Evolutionary conservation across 140 eudicot species (phyloP), one percentile per base, ranked within the genome.

Genomic region (Bidens hawaiensis): DNA sequence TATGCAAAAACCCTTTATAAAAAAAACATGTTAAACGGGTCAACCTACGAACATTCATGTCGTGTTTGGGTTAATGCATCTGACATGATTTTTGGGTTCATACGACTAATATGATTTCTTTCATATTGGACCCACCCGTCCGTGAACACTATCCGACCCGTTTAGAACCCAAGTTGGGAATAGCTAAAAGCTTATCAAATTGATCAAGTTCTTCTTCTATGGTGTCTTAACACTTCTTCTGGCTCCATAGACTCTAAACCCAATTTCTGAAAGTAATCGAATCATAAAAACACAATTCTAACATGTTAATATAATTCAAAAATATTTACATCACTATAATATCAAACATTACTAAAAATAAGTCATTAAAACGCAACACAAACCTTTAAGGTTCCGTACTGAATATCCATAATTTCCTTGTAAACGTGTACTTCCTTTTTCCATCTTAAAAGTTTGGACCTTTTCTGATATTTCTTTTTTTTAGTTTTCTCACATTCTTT

Each of bases 401-500:
- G 90, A 65, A 84, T 84, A 78, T 87, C 95, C 70, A 87, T 69
- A 72, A 82, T 78, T 62, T 64, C 66, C 59, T 46, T 76, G 80
- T 84, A 84, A 6, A 76, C 80, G 11, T 62, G 89, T 55, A 87
- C 96, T 76, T 77, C 87, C 68, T 74, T 82, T 70, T 76, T 87
- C 88, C 87, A 84, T 66, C 78, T 54, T 42, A 65, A 45, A 38
- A 56, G 78, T 60, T 87, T 82, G 0, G 85, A 77, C 78, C n/a
- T n/a, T n/a, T n/a, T n/a, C 84, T 84, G 7, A 81, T 49, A 24
- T 62, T 76, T 11, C 75, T n/a, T n/a, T n/a, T 81, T 80, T 91
- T 89, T 47, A 84, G 84, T 61, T 87, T 89, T 66, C 82, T 73
- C 50, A 78, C 91, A 64, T 82, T 87, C 66, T 82, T 84, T 57